Evolutionary conservation across 2,329 filamentous ascomycete genomes (phyloP).

Genomic region (Mycocentrospora acerina): DNA sequence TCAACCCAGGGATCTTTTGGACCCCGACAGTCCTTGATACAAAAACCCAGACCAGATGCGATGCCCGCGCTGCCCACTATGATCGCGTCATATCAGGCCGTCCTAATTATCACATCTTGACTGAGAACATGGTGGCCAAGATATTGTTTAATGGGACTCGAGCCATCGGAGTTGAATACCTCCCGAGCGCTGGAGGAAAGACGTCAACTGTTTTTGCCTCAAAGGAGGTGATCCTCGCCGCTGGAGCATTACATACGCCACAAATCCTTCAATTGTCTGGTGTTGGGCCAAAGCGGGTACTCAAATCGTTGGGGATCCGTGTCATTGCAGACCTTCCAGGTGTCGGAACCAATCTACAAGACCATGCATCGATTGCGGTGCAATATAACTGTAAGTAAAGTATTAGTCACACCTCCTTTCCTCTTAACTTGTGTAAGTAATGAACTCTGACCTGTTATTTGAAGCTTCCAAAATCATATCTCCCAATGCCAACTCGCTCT

Average conservation of each 20-base stretch:
- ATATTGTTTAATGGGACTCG: constrained; percentile 15
- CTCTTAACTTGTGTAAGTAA: background rate
- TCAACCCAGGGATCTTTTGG: too few relatives aligned
- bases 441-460: background rate
- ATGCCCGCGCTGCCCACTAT: constrained; percentile 33
- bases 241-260: constrained; percentile 61
- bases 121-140: constrained; percentile 18
- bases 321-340: constrained; percentile 23
- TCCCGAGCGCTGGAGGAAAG: constrained; percentile 3
- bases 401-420: background rate
- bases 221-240: constrained; percentile 59
- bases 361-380: constrained; percentile 22
- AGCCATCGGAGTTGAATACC: constrained; percentile 22
- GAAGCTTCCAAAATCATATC: constrained; percentile 14
- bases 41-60: constrained; percentile 29
- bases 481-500: constrained; percentile 18
- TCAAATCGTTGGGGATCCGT: constrained; percentile 15
- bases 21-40: constrained; percentile 17
- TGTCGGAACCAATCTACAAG: constrained; percentile 32
- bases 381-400: constrained; percentile 20
- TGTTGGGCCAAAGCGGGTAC: constrained; percentile 46
- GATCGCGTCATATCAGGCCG: constrained; percentile 24
- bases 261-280: constrained; percentile 65
- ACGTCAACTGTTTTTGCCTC: constrained; percentile 12
- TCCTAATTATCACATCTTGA: constrained; percentile 34